These are phyloP conservation scores for Dactylellina drechsleri DNA, from an alignment of 2,329 filamentous ascomycete genomes.

Conservation along the genomic window DNA sequence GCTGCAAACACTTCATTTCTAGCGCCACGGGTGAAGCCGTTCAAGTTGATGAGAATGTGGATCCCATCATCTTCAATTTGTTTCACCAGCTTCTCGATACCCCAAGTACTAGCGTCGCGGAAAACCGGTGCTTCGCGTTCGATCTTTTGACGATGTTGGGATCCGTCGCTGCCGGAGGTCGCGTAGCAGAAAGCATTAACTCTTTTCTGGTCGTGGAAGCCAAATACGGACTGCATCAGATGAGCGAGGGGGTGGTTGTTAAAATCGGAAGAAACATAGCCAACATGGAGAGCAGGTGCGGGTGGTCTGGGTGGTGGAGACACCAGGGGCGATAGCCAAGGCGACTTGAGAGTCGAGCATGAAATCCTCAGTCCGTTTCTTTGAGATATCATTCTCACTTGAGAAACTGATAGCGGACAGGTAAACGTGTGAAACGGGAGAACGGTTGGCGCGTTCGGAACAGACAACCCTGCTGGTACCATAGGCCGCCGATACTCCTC, in stretches of 20 bases:
- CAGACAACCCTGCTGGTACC: conserved; percentile 75
- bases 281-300: conserved; percentile 83
- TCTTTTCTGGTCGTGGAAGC: conserved; percentile 78
- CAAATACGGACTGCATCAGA: conserved; percentile 98
- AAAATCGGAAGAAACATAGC: conserved; percentile 97
- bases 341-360: conserved; percentile 82
- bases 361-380: conserved; percentile 93
- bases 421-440: conserved; percentile 98
- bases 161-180: conserved; percentile 89
- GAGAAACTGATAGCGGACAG: conserved; percentile 87
- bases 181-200: conserved; percentile 94
- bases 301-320: conserved; percentile 88
- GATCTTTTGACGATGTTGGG: conserved; percentile 88
- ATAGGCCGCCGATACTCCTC: conserved; percentile 76
- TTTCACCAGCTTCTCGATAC: conserved; percentile 81
- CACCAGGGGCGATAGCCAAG: conserved; percentile 84
- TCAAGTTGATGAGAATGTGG: conserved; percentile 96
- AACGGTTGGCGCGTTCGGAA: conserved; percentile 91
- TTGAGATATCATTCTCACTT: conserved; percentile 93
- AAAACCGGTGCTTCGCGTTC: conserved; percentile 92
- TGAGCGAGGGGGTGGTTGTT: conserved; percentile 98
- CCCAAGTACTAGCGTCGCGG: conserved; percentile 85
- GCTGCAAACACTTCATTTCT: conserved; percentile 97
- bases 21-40: conserved; percentile 96
- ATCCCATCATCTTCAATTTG: conserved; percentile 89